phyloP scores from a whole-genome alignment of 1,284 basidiomycete genomes.

The Cutaneotrichosporon sp. region DNA sequence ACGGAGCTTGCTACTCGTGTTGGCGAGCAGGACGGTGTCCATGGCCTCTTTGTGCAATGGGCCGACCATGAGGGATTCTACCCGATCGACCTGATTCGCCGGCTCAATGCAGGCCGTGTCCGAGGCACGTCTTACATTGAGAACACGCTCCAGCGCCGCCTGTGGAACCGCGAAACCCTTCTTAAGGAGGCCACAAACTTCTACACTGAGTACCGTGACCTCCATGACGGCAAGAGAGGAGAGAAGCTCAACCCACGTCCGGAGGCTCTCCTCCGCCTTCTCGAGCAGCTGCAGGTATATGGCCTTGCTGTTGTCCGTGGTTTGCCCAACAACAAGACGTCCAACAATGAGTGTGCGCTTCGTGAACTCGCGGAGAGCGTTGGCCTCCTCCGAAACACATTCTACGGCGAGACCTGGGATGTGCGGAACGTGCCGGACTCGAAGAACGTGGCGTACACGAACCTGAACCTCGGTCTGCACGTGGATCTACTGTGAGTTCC shows the following conservation, averaged over 20 bases:
- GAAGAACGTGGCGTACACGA: constrained; percentile 92
- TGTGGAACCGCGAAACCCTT: constrained; percentile 13
- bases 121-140: constrained; percentile 12
- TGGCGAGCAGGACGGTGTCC: constrained; percentile 1
- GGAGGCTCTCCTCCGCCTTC: constrained; percentile 19
- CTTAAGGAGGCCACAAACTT: not conserved
- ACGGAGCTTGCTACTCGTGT: constrained; percentile 53
- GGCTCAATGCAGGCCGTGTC: constrained; percentile 7
- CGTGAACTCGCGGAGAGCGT: constrained; percentile 61
- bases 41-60: constrained; percentile 12
- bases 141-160: constrained; percentile 7
- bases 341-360: constrained; percentile 61
- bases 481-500: constrained; percentile 81
- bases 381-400: constrained; percentile 75
- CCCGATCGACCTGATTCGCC: constrained; percentile 12
- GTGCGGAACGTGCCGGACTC: constrained; percentile 68
- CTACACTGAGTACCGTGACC: constrained; percentile 11
- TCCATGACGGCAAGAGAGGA: constrained; percentile 5
- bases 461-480: constrained; percentile 80
- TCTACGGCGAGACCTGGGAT: constrained; percentile 89
- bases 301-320: constrained; percentile 55
- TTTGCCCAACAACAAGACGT: constrained; percentile 58
- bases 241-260: constrained; percentile 5
- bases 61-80: constrained; percentile 12
- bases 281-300: constrained; percentile 49